A percentile compares a stretch with the other conserved stretches of the same genome.
Evolutionary conservation across 1,139 yeast species (phyloP).

Genomic region (Hyphopichia burtonii): DNA sequence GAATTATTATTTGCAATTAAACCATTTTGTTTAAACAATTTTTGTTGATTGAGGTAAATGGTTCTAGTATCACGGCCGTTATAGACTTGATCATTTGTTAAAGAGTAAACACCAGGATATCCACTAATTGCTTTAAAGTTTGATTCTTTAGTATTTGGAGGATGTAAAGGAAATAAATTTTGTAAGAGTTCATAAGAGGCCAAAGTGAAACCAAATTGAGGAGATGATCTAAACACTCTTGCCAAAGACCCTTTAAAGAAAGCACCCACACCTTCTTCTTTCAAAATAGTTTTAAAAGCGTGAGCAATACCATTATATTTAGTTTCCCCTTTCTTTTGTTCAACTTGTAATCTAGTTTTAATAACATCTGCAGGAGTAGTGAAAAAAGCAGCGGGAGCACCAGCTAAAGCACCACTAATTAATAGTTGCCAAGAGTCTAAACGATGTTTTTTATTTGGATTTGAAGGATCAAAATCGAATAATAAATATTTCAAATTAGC

Average conservation of each 20-base stretch:
- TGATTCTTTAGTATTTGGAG: conserved; percentile 46
- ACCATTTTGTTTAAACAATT: conserved; percentile 21
- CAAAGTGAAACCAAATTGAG: conserved; percentile 95
- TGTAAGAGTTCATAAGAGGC: conserved; percentile 90
- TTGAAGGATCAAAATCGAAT: conserved; percentile 78
- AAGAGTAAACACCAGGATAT: conserved; percentile 48
- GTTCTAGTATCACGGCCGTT: conserved; percentile 40
- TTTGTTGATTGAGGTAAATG: conserved; percentile 37
- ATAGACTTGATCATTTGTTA: conserved; percentile 48
- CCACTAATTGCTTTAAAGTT: conserved; percentile 47
- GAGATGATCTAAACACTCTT: conserved; percentile 90
- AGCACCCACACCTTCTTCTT: conserved; percentile 75
- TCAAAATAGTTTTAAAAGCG: conserved; percentile 70
- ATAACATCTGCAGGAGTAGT: conserved; percentile 97
- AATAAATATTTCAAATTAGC: conserved; percentile 84
- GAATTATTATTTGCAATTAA: conserved; percentile 12
- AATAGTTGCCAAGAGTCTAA: conserved; percentile 83
- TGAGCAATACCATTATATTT: conserved; percentile 74
- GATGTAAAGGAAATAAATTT: conserved; percentile 45
- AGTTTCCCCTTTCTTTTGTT: conserved; percentile 73
- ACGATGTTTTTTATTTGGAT: conserved; percentile 46
- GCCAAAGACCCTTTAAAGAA: conserved; percentile 98
- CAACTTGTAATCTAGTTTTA: conserved; percentile 92
- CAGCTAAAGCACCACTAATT: conserved; percentile 90
- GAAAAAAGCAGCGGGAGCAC: conserved; percentile 95